phyloP scores from a whole-genome alignment of 192 early-diverging fungal genomes.

The Anaeromyces robustus region DNA sequence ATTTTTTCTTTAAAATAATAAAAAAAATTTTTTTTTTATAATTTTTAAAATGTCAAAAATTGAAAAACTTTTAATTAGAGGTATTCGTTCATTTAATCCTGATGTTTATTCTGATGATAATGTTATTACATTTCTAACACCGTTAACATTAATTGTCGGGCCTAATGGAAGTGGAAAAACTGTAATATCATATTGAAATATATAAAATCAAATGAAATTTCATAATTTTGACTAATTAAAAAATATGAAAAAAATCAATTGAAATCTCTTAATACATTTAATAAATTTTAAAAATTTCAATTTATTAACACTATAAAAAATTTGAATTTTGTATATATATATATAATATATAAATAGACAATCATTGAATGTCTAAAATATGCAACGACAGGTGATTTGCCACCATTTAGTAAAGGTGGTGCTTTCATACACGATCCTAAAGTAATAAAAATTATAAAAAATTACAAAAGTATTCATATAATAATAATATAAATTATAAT shows the following conservation, averaged over 20 bases:
- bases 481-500: no score
- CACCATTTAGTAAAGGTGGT: slow-evolving; percentile 71
- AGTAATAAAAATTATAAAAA: slow-evolving; percentile 13
- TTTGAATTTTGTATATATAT: no score
- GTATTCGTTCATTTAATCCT: slow-evolving; percentile 84
- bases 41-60: slow-evolving; percentile 8
- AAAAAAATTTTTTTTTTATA: no score
- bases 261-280: no score
- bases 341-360: slow-evolving; percentile 37
- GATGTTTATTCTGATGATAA: slow-evolving; percentile 24
- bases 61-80: slow-evolving; percentile 60
- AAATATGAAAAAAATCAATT: no score
- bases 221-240: no score
- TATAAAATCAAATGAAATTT: no score
- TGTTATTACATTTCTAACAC: slow-evolving; percentile 72
- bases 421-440: slow-evolving; percentile 94
- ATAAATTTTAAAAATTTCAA: no score
- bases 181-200: slow-evolving; percentile 21
- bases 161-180: slow-evolving; percentile 96
- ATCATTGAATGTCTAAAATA: slow-evolving; percentile 96
- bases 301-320: no score
- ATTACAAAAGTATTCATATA: not conserved
- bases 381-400: slow-evolving; percentile 77
- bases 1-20: no score
- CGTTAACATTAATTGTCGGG: slow-evolving; percentile 88